These are phyloP conservation scores for Carpinus viminea DNA, from an alignment of 306 rosid species.

Conservation along the genomic window DNA sequence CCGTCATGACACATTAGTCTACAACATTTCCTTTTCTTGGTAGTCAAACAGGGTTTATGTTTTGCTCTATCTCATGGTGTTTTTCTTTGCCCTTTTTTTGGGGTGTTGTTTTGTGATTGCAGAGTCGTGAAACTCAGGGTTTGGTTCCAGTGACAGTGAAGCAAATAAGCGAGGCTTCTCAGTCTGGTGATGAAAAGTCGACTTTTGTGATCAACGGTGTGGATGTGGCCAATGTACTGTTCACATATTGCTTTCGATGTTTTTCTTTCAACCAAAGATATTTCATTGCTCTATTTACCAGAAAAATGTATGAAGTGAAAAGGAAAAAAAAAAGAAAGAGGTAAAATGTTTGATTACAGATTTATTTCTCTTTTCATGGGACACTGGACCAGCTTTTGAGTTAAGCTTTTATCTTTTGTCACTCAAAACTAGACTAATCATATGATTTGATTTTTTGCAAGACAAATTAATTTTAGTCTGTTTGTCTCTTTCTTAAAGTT, in stretches of 20 bases:
- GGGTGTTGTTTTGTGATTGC: neutral
- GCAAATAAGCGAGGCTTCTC: constrained; percentile 81
- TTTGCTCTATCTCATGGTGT: neutral
- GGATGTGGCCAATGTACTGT: constrained; percentile 71
- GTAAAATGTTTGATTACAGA: neutral
- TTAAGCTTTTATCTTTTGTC: neutral
- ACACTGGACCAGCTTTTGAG: neutral
- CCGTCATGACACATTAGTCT: neutral
- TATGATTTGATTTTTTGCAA: neutral
- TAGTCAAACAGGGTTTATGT: constrained; percentile 4
- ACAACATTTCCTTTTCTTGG: neutral
- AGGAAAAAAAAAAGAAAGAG: neutral
- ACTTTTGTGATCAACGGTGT: constrained; percentile 69
- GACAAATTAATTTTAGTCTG: neutral
- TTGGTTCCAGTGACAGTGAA: constrained; percentile 86
- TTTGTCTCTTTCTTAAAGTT: neutral
- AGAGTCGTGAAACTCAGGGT: constrained; percentile 76
- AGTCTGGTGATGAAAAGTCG: constrained; percentile 83
- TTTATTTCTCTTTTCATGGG: neutral
- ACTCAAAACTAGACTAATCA: neutral
- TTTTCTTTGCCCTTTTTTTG: neutral
- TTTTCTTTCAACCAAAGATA: neutral
- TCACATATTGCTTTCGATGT: neutral
- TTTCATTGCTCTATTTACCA: neutral
- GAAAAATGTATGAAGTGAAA: neutral